A percentile compares a stretch with the other conserved stretches of the same genome.
These are phyloP conservation scores for Caulochytrium protostelioides DNA, from an alignment of 371 early-diverging fungal species.

Conservation along the genomic window DNA sequence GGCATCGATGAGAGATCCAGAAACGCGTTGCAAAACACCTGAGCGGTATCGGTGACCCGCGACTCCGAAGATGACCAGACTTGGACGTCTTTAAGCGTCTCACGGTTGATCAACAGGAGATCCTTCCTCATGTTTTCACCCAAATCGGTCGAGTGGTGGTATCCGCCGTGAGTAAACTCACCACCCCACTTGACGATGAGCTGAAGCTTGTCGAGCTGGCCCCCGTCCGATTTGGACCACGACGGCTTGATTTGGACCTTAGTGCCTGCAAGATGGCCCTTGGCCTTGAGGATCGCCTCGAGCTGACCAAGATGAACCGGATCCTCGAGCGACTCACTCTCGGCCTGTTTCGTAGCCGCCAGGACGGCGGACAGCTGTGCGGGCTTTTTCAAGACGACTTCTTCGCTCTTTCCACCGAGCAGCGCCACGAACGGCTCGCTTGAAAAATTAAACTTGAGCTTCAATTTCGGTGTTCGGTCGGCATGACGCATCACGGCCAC, in stretches of 20 bases:
- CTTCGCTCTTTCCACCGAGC: slow-evolving; percentile 40
- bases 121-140: slow-evolving; percentile 84
- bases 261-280: slow-evolving; percentile 61
- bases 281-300: slow-evolving; percentile 50
- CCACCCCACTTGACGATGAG: slow-evolving; percentile 94
- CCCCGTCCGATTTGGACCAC: slow-evolving; percentile 30
- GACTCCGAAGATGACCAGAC: slow-evolving; percentile 70
- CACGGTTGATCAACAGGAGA: slow-evolving; percentile 59
- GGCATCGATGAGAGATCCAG: no score
- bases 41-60: slow-evolving; percentile 61
- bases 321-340: slow-evolving; percentile 27
- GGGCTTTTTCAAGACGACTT: slow-evolving; percentile 57
- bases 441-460: slow-evolving; percentile 43
- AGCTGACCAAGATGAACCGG: slow-evolving; percentile 33
- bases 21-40: no score
- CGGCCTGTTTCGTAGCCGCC: slow-evolving; percentile 36
- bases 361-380: slow-evolving; percentile 45
- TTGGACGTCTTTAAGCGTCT: slow-evolving; percentile 64
- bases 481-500: slow-evolving; percentile 82
- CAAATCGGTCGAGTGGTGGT: slow-evolving; percentile 70
- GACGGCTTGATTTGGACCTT: slow-evolving; percentile 80
- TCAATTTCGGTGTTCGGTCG: slow-evolving; percentile 94
- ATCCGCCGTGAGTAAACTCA: slow-evolving; percentile 89
- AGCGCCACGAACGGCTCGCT: slow-evolving; percentile 44
- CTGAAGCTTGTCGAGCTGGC: slow-evolving; percentile 47